Evolutionary conservation across 2,329 filamentous ascomycete genomes (phyloP).

Genomic region (Colletotrichum liaoningense): DNA sequence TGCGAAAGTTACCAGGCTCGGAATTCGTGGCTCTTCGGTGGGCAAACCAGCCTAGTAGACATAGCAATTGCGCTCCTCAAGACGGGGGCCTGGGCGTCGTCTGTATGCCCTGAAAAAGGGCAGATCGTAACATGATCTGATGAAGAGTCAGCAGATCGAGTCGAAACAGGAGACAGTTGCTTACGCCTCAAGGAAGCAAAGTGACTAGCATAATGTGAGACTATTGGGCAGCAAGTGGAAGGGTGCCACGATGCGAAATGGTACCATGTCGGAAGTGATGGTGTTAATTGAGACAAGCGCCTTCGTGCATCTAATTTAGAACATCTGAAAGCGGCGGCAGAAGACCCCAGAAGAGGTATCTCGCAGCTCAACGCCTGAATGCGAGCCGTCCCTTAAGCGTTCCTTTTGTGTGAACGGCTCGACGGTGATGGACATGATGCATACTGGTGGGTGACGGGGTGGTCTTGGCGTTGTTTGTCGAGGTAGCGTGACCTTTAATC

Average conservation of each 20-base stretch:
- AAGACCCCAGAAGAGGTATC: constrained; percentile 10
- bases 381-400: constrained; percentile 3
- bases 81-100: neutral
- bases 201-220: neutral
- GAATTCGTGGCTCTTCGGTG: neutral
- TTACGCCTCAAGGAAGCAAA: neutral
- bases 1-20: neutral
- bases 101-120: neutral
- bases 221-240: neutral
- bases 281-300: neutral
- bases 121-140: neutral
- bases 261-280: neutral
- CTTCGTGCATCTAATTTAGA: neutral
- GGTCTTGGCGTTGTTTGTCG: constrained; percentile 1
- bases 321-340: neutral
- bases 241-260: neutral
- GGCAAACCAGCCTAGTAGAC: no score
- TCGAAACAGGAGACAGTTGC: neutral
- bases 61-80: neutral
- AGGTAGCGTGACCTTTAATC: constrained; percentile 14
- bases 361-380: neutral
- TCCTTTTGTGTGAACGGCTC: neutral
- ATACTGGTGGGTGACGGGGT: constrained; percentile 1
- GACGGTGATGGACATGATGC: constrained; percentile 21
- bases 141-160: neutral